Percentiles rank a stretch among this genome's conserved stretches.
Evolutionary conservation across 2,329 filamentous ascomycete species (phyloP).

Genomic region (Fusarium verticillioides): DNA sequence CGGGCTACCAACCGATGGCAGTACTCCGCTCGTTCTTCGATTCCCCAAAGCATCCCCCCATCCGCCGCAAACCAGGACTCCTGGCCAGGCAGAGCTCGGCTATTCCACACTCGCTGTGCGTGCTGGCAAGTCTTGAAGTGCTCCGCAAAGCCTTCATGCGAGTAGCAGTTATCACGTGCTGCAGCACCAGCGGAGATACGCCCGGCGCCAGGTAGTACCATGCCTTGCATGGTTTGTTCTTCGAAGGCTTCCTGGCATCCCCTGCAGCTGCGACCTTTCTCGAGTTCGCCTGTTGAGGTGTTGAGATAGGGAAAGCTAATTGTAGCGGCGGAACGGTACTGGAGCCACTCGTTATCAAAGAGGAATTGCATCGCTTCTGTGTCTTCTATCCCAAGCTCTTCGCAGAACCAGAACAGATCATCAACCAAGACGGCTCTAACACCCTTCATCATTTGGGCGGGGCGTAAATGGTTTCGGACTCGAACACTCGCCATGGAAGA

Average conservation of each 20-base stretch:
- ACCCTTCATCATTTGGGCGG: fast-evolving
- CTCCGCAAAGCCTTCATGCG: not conserved
- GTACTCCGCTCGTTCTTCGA: fast-evolving
- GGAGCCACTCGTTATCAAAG: no score
- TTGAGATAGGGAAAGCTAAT: no score
- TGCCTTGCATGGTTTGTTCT: not conserved
- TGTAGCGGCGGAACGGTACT: no score
- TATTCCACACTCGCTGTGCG: not conserved
- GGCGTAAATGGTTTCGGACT: fast-evolving
- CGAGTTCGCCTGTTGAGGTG: no score
- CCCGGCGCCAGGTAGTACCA: fast-evolving
- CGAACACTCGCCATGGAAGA: fast-evolving
- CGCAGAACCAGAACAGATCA: no score
- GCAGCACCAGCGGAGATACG: no score
- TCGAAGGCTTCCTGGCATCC: no score
- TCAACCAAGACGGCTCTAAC: not conserved
- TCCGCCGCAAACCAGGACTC: not conserved
- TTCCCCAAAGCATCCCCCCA: fast-evolving
- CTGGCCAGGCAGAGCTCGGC: not conserved
- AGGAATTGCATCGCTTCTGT: no score
- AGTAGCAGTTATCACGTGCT: not conserved
- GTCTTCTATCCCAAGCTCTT: no score
- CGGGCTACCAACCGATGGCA: fast-evolving
- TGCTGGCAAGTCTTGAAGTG: not conserved
- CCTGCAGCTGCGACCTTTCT: no score